Evolutionary conservation across 2,329 filamentous ascomycete genomes (phyloP), one percentile per base, ranked within the genome.

Genomic region (Pseudonectria foliicola): DNA sequence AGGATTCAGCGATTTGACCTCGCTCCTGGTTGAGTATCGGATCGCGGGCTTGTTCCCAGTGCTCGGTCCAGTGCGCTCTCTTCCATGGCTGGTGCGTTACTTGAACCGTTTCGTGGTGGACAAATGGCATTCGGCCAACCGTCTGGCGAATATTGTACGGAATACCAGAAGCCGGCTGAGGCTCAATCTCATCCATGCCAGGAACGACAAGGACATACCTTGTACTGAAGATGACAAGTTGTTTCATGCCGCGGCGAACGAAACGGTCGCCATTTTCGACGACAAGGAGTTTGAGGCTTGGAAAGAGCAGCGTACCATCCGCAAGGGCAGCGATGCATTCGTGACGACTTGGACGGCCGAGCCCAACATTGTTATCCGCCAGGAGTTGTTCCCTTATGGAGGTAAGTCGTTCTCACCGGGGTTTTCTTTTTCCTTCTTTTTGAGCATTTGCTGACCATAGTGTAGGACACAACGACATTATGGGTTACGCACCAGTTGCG

Each of bases 191-290:
- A 63, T 96, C 3, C 90, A 95, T 50, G 85, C 88, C 12, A 71
- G 73, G 35, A 77, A 95, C 52, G 90, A 96, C 55, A 65, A 67
- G 39, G 86, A 95, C 48, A 95, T 96, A 40, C 80, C 85, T 0
- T 90, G 77, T 63, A 71, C 65, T 2, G 80, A 88, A 52, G 77
- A 79, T 28, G 73, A 81, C 47, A 68, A 66, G 45, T 60, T 85
- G 2, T 86, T 85, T 53, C 63, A 63, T 21, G 68, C 72, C 1
- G 75, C 79, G 0, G 73, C 73, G 2, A 70, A 68, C 34, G 73
- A 74, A 29, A 67, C 68, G 2, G 54, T 64, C 3, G 57, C 56
- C 6, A 49, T 50, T 1, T 33, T 64, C 7, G 59, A 60, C 21
- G 56, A 62, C 3, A 55, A 51, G 5, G 55, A 56, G 2, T 68